phyloP scores from a whole-genome alignment of 768 basidiomycete species.

The Lentinula lateritia region DNA sequence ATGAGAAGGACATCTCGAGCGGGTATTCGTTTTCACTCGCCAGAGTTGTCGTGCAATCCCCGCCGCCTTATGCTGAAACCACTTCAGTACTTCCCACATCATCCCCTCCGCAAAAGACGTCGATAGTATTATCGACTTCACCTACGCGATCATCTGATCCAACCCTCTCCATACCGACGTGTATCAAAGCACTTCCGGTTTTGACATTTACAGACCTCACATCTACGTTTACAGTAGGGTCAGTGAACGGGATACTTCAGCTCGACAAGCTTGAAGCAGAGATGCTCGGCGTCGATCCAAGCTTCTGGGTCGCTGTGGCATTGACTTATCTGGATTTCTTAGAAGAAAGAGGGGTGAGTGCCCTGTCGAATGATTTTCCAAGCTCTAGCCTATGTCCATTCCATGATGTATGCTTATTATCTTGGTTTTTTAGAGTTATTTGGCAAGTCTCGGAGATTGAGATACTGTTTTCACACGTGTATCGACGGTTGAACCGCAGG shows the following conservation, averaged over 20 bases:
- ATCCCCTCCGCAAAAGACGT: background rate
- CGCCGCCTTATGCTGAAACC: background rate
- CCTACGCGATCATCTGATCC: constrained; percentile 18
- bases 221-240: constrained; percentile 36
- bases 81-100: background rate
- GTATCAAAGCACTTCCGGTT: constrained; percentile 15
- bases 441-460: background rate
- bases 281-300: constrained; percentile 41
- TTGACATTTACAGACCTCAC: constrained; percentile 47
- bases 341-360: constrained; percentile 41
- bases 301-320: constrained; percentile 47
- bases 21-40: constrained; percentile 5
- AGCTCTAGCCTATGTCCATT: background rate
- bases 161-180: constrained; percentile 19
- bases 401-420: background rate
- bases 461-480: no score
- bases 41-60: background rate
- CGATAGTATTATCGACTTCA: background rate
- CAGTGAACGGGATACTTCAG: constrained; percentile 37
- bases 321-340: constrained; percentile 49
- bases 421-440: background rate
- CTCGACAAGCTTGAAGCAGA: constrained; percentile 35
- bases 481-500: background rate
- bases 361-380: no score
- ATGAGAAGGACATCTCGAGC: constrained; percentile 6